A percentile compares a stretch with the other conserved stretches of the same genome.
Evolutionary conservation across 1,284 basidiomycete genomes (phyloP).

Genomic region (Cerioporus squamosus): DNA sequence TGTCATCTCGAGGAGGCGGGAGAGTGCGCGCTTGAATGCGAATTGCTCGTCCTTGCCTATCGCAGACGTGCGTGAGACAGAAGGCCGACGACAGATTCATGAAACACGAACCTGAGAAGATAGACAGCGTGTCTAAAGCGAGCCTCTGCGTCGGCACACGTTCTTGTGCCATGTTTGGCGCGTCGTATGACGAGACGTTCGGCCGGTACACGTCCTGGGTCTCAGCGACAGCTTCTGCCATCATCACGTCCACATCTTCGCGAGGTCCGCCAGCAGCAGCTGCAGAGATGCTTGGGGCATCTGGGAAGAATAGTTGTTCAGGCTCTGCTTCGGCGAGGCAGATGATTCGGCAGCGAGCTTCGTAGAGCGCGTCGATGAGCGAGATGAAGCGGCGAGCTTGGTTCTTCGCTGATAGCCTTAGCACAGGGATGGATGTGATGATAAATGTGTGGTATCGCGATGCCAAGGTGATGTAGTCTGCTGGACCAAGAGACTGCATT

Average conservation of each 20-base stretch:
- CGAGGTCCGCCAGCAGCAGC: not conserved
- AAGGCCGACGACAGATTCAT: not conserved
- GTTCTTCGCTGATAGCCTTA: constrained; percentile 66
- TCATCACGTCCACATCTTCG: constrained; percentile 49
- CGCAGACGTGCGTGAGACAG: not conserved
- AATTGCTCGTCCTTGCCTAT: constrained; percentile 69
- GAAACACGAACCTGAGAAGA: constrained; percentile 58
- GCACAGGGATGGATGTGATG: constrained; percentile 61
- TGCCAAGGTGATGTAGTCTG: constrained; percentile 72
- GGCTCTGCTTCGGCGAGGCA: constrained; percentile 53
- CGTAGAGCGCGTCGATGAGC: constrained; percentile 70
- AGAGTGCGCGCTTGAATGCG: constrained; percentile 72
- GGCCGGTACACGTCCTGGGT: constrained; percentile 61
- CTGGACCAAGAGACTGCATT: constrained; percentile 60
- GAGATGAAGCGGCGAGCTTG: constrained; percentile 75
- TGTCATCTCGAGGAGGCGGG: constrained; percentile 70
- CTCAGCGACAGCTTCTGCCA: constrained; percentile 64
- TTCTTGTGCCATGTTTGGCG: constrained; percentile 43
- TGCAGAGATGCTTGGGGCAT: constrained; percentile 31
- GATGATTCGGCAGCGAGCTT: constrained; percentile 47
- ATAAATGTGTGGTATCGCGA: constrained; percentile 61
- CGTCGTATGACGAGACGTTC: constrained; percentile 63
- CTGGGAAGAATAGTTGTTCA: constrained; percentile 65
- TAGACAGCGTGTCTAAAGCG: constrained; percentile 53
- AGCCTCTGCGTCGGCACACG: constrained; percentile 30